Percentiles rank a stretch among this genome's conserved stretches.
phyloP scores from a whole-genome alignment of 495 filamentous ascomycete species.

The Collariella sp. region DNA sequence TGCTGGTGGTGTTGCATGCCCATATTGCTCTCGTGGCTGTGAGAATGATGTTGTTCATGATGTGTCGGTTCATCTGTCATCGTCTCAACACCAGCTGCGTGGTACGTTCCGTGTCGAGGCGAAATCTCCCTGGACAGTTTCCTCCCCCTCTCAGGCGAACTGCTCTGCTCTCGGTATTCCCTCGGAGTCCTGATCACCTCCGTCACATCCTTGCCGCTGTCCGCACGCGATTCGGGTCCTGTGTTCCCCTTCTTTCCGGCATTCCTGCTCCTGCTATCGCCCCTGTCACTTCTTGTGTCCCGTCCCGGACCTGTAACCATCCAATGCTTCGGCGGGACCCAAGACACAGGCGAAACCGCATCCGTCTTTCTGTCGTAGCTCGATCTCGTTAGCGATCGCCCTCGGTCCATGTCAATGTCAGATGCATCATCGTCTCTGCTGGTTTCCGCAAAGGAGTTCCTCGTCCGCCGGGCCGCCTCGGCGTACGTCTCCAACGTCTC shows the following conservation, averaged over 20 bases:
- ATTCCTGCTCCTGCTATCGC: neutral
- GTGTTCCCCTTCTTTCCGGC: neutral
- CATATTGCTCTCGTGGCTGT: too few species aligned
- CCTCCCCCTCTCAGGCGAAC: neutral
- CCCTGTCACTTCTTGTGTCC: neutral
- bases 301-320: neutral
- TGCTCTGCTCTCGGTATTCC: neutral
- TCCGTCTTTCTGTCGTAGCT: neutral
- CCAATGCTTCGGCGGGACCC: neutral
- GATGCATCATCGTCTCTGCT: neutral
- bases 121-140: too few species aligned
- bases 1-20: too few species aligned
- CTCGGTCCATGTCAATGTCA: neutral
- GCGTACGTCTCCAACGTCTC: neutral
- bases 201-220: constrained; percentile 20
- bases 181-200: constrained; percentile 6
- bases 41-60: too few species aligned
- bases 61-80: too few species aligned
- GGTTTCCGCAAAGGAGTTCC: neutral
- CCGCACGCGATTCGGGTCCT: constrained; percentile 10
- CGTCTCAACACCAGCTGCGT: neutral
- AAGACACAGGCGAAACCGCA: neutral
- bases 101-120: neutral
- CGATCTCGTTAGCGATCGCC: neutral
- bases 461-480: neutral